Percentiles rank a stretch among this genome's conserved stretches.
Conservation (phyloP, 2,329 filamentous ascomycete species). For the Xylariaceae sp. region DNA sequence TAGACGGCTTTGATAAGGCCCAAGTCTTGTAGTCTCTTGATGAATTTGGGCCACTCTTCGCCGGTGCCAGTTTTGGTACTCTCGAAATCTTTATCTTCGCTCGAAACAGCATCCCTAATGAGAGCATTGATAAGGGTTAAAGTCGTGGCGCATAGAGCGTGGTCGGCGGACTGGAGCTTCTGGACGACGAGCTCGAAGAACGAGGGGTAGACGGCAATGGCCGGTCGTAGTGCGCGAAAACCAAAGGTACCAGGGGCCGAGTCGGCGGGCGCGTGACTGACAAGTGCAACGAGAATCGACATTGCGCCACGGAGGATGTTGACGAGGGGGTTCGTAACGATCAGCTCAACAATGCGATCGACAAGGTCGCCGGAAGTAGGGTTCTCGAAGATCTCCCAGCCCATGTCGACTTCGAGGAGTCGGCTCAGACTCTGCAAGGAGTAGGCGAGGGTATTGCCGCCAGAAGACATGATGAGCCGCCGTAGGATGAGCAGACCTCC, state of each 20-base stretch:
- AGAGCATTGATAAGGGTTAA: constrained; percentile 93
- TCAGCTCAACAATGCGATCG: constrained; percentile 79
- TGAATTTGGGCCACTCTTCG: constrained; percentile 91
- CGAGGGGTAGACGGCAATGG: constrained; percentile 83
- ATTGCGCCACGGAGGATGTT: constrained; percentile 96
- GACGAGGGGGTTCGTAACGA: constrained; percentile 91
- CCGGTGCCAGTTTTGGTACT: constrained; percentile 34
- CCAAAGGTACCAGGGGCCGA: constrained; percentile 64
- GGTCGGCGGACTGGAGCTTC: constrained; percentile 88
- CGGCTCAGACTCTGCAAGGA: constrained; percentile 84
- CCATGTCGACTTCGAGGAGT: constrained; percentile 92
- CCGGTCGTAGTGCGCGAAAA: constrained; percentile 87
- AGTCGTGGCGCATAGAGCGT: constrained; percentile 91
- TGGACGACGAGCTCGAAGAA: constrained; percentile 93
- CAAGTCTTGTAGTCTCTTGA: constrained; percentile 87
- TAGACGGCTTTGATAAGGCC: constrained; percentile 91
- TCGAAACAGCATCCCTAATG: constrained; percentile 84
- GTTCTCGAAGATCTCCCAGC: constrained; percentile 82
- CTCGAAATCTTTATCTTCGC: constrained; percentile 51
- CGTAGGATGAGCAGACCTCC: constrained; percentile 80
- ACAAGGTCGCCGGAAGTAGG: constrained; percentile 62
- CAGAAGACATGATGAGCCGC: constrained; percentile 76
- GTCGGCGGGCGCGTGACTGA: constrained; percentile 67
- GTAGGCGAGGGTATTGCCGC: constrained; percentile 93
- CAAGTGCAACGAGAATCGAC: constrained; percentile 91